Base-by-base conservation (phyloP, 306 rosid genomes). In the Rubus parviflorus region DNA sequence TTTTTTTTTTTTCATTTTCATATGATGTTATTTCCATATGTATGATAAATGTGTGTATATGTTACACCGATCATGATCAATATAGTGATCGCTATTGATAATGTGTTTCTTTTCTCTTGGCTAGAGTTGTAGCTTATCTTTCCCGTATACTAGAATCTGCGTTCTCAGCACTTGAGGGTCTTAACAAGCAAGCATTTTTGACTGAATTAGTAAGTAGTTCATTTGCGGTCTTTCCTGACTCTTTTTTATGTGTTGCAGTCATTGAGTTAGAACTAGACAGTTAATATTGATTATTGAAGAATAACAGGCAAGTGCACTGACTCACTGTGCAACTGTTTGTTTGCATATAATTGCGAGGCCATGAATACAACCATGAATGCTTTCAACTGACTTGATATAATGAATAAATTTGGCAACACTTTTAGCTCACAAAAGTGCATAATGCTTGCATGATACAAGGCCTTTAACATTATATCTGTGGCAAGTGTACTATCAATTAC, bases 61-160 rank as follows among this genome's bases (percentile, higher is more conserved):
- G 15, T 65, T 38, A 17, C 25, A 40, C 70, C 40, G 4, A 13
- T 14, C 2, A 14, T 49, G 43, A 41, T 64, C 17, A 37, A 40
- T 64, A 49, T 12, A 47, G 22, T 30, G 25, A 52, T 62, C 66
- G 30, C 30, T 68, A 66, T 82, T 88, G 70, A 54, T 71, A 46
- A 80, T 74, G 65, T 61, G 43, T 49, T 70, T 80, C 56, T 78
- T 40, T 76, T 80, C 75, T 68, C 22, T 77, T 81, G 75, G 77
- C 82, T 79, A 96, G 99, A 83, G 99, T 96, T 83, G 98, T 96
- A 76, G 97, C 94, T 13, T 96, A 96, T 87, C 98, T 96, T 76
- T 96, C 99, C 66, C 99, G 98, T 45, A 97, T 96, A 79, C 87
- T 93, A 73, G 99, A 96, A 83, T 92, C 98, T 76, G 97, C 97